Conservation (phyloP, 768 basidiomycete species). For the Russula sp. region DNA sequence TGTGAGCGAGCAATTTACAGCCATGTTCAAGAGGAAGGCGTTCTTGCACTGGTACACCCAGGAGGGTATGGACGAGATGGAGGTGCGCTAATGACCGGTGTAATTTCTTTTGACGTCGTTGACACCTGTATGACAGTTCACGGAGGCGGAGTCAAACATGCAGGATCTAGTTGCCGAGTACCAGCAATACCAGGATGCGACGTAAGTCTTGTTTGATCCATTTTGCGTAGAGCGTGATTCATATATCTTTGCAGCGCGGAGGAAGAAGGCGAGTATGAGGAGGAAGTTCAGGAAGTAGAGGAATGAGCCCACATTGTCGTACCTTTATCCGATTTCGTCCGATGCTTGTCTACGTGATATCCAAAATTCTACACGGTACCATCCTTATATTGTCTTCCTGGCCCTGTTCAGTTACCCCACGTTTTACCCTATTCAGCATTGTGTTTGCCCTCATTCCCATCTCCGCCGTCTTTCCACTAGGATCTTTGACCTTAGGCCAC, state of each 20-base stretch:
- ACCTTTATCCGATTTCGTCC: conserved; percentile 16
- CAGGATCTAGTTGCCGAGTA: conserved; percentile 98
- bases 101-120: not conserved
- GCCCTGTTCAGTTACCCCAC: conserved; percentile 25
- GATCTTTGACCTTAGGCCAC: conserved; percentile 22
- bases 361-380: conserved; percentile 31
- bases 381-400: conserved; percentile 30
- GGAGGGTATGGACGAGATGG: conserved; percentile 99
- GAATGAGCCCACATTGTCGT: conserved; percentile 32
- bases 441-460: conserved; percentile 23
- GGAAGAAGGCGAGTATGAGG: conserved; percentile 88
- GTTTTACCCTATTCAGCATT: conserved; percentile 30
- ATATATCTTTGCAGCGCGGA: conserved; percentile 54
- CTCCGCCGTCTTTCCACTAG: conserved; percentile 5
- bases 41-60: conserved; percentile 99
- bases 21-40: conserved; percentile 99
- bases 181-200: conserved; percentile 94
- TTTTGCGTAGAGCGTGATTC: conserved; percentile 1
- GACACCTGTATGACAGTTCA: conserved; percentile 54
- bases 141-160: conserved; percentile 99
- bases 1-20: conserved; percentile 96
- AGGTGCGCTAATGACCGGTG: conserved; percentile 44
- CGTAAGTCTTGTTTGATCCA: conserved; percentile 51
- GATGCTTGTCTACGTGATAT: conserved; percentile 28
- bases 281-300: conserved; percentile 62